A percentile compares a stretch with the other conserved stretches of the same genome.
Conservation (phyloP, 352 stramenopile species). For the Phytopythium montanum region DNA sequence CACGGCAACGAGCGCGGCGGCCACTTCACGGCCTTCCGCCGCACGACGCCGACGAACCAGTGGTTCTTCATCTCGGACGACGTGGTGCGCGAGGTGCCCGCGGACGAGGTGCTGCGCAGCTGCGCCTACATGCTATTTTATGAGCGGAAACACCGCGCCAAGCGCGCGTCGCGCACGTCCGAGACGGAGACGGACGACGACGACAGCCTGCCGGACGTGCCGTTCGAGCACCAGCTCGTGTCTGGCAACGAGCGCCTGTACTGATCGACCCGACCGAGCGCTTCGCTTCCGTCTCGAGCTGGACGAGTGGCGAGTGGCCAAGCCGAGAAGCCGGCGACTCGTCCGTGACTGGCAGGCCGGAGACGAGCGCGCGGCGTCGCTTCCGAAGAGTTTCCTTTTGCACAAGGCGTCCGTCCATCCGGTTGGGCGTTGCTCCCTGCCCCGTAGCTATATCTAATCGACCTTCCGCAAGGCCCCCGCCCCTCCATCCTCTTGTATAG, state of each 20-base stretch:
- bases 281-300: not conserved
- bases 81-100: conserved; percentile 47
- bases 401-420: not conserved
- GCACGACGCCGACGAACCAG: conserved; percentile 37
- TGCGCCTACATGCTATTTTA: conserved; percentile 92
- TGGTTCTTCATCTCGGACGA: conserved; percentile 90
- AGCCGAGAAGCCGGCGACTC: not conserved
- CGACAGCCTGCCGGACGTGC: conserved; percentile 46
- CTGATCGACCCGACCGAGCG: not conserved
- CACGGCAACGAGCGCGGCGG: conserved; percentile 83
- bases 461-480: not conserved
- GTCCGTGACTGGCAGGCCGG: not conserved
- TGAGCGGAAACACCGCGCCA: conserved; percentile 61
- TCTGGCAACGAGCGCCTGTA: conserved; percentile 20
- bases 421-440: not conserved
- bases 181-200: conserved; percentile 37
- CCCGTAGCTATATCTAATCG: conserved; percentile 7
- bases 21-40: conserved; percentile 85
- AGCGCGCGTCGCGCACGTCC: conserved; percentile 25
- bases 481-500: no score
- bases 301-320: not conserved
- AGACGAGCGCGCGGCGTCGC: not conserved
- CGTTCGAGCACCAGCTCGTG: conserved; percentile 39
- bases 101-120: conserved; percentile 62
- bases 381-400: not conserved